phyloP scores from a whole-genome alignment of 2,329 filamentous ascomycete genomes.

The Xylariaceae sp. region DNA sequence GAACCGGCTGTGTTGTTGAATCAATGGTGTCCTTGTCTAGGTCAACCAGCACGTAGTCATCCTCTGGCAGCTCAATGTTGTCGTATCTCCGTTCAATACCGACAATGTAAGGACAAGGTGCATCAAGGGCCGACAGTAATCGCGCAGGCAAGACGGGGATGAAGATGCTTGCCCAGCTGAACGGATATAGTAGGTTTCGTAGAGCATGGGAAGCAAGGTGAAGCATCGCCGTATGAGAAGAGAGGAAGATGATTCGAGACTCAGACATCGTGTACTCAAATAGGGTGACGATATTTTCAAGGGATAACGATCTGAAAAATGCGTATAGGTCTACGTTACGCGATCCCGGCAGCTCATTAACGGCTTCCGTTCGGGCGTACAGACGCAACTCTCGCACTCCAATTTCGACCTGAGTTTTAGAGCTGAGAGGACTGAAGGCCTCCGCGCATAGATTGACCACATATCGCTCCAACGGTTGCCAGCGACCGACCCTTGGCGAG shows the following conservation, averaged over 20 bases:
- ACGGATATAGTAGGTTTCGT: constrained; percentile 80
- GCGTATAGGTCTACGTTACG: constrained; percentile 91
- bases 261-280: constrained; percentile 94
- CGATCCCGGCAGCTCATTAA: constrained; percentile 90
- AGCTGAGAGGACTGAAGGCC: constrained; percentile 87
- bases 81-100: constrained; percentile 94
- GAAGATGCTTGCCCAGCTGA: constrained; percentile 92
- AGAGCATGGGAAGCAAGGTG: constrained; percentile 91
- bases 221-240: constrained; percentile 94
- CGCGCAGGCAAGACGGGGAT: constrained; percentile 89
- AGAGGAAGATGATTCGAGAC: constrained; percentile 93
- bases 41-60: constrained; percentile 94
- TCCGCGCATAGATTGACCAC: constrained; percentile 97
- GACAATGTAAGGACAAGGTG: constrained; percentile 95
- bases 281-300: constrained; percentile 88
- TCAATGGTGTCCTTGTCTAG: constrained; percentile 90
- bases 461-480: constrained; percentile 96
- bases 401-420: constrained; percentile 94
- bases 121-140: constrained; percentile 86
- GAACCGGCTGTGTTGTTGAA: constrained; percentile 74
- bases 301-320: constrained; percentile 84
- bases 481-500: constrained; percentile 87
- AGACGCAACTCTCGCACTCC: constrained; percentile 86
- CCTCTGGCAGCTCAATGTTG: constrained; percentile 81
- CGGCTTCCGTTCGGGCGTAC: constrained; percentile 89